These are phyloP conservation scores for Syzygium oleosum DNA, from an alignment of 345 rosid genomes.

Conservation along the genomic window DNA sequence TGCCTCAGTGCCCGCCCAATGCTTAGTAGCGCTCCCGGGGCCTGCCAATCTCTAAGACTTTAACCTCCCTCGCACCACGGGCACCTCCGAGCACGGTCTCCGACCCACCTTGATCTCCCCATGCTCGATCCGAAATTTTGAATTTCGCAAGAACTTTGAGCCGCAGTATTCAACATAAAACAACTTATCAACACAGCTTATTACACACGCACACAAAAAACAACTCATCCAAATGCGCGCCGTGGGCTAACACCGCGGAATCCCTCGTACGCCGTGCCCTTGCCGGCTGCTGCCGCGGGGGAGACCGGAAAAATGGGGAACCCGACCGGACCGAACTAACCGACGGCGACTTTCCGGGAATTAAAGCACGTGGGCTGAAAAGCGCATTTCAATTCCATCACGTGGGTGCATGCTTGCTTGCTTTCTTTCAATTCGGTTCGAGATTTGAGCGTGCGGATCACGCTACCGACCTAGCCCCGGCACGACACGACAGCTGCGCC, in stretches of 20 bases:
- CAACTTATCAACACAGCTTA: not conserved
- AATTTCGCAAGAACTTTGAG: too few species aligned
- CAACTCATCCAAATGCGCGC: not conserved
- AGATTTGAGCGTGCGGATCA: not conserved
- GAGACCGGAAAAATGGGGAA: not conserved
- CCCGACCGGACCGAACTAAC: accelerated
- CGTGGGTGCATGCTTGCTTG: not conserved
- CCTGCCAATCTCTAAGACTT: not conserved
- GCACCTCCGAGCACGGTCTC: accelerated
- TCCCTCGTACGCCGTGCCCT: not conserved
- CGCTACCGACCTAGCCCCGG: not conserved
- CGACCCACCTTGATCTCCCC: not conserved
- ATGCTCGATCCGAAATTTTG: not conserved
- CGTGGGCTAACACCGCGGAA: not conserved
- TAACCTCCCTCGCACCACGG: not conserved
- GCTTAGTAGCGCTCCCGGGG: too few species aligned
- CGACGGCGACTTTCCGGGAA: not conserved
- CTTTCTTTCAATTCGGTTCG: not conserved
- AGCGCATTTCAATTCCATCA: not conserved
- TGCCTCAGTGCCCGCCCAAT: too few species aligned
- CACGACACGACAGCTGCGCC: not conserved
- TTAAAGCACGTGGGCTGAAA: not conserved
- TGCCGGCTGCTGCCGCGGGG: not conserved
- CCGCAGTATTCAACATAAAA: not conserved
- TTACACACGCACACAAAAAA: not conserved